A percentile compares a stretch with the other conserved stretches of the same genome.
phyloP scores from a whole-genome alignment of 495 filamentous ascomycete species.

The Thermochaetoides thermophila region DNA sequence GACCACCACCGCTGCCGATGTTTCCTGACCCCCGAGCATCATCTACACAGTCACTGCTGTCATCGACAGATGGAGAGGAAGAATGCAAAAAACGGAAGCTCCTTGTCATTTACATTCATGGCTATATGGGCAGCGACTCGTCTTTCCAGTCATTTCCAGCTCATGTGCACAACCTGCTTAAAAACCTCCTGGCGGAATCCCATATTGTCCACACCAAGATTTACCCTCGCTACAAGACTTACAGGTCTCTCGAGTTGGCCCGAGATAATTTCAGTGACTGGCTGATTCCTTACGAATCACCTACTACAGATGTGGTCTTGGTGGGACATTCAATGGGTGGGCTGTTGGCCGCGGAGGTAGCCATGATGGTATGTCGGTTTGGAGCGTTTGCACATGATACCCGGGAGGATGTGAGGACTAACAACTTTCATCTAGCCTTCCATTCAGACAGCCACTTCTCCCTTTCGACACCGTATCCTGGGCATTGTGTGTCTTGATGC shows the following conservation, averaged over 20 bases:
- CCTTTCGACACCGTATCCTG: constrained; percentile 61
- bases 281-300: constrained; percentile 64
- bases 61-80: constrained; percentile 27
- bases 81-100: constrained; percentile 41
- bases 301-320: constrained; percentile 63
- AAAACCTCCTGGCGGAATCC: constrained; percentile 48
- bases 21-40: constrained; percentile 51
- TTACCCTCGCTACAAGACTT: constrained; percentile 81
- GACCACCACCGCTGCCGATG: no score
- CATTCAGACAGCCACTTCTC: no score
- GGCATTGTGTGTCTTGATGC: constrained; percentile 78
- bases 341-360: constrained; percentile 66
- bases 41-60: constrained; percentile 47
- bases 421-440: no score
- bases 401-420: no score
- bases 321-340: constrained; percentile 89
- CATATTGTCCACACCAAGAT: constrained; percentile 81
- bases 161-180: constrained; percentile 69
- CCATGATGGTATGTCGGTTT: constrained; percentile 40
- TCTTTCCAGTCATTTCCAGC: constrained; percentile 80
- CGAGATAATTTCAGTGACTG: constrained; percentile 70
- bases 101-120: constrained; percentile 76
- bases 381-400: no score
- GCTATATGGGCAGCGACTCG: constrained; percentile 82
- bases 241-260: constrained; percentile 56